Evolutionary conservation across 495 filamentous ascomycete genomes (phyloP), one percentile per base, ranked within the genome.

Genomic region (Hyaloscypha bicolor): DNA sequence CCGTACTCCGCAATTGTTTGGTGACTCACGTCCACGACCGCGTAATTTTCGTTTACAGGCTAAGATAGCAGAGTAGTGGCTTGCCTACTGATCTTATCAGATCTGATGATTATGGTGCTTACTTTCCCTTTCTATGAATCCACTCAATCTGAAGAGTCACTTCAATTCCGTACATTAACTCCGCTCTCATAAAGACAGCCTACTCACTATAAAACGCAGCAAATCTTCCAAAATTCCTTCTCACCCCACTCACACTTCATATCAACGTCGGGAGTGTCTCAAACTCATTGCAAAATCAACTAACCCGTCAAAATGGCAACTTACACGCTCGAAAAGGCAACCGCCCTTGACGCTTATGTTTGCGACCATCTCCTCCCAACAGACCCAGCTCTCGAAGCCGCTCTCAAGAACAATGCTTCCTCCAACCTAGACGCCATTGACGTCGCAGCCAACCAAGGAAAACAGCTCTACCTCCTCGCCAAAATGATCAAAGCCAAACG

Each of bases 391-490:
- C 69, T 67, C 11, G 30, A 31, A 11, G 33, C 60, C 22, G 35
- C 63, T n/a, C 60, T 71, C 31, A 53, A 59, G 60, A 35, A 53
- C 53, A 67, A 71, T 39, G 29, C 25, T 19, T 53, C 55, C 16
- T 19, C 58, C 31, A 39, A 32, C 12, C 16, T 71, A 19, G 51
- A 48, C 22, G 29, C 66, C 51, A 67, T 71, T 16, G 64, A 71
- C 29, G 69, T 71, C 19, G 53, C 64, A 1, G 64, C 69, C 29
- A 67, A 67, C 32, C 30, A 71, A 48, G 69, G 69, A 0, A 71
- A 67, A 53, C 42, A 64, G 1, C 64, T 67, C 33, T 64, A 71
- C 58, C 45, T 71, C 29, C 45, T 71, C 21, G 61, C 65, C 31
- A 71, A 71, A 39, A 67, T 71, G 65, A 64, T 37, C 45, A 48